Conservation (phyloP, 352 stramenopile species). For the Globisporangium mamillatum region DNA sequence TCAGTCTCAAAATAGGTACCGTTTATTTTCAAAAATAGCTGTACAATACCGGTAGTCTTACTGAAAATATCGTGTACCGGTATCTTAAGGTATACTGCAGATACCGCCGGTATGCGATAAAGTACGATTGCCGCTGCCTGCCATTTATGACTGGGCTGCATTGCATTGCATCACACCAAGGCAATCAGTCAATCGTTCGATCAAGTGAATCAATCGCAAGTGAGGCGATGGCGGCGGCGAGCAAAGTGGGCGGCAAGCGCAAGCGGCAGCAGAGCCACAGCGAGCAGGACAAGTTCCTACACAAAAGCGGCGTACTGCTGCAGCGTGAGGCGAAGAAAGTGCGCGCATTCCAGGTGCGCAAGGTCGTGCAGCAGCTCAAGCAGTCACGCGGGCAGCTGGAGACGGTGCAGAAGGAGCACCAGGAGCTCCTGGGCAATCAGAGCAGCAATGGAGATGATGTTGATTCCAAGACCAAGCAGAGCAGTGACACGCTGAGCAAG, state of each 20-base stretch:
- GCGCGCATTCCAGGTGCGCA: constrained; percentile 58
- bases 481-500: constrained; percentile 26
- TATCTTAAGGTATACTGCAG: background rate
- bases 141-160: background rate
- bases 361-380: constrained; percentile 73
- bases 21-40: background rate
- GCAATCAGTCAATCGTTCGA: background rate
- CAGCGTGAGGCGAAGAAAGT: constrained; percentile 80
- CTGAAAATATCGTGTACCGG: background rate
- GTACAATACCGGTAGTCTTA: background rate
- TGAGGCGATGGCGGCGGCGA: constrained; percentile 4
- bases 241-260: constrained; percentile 37
- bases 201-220: background rate
- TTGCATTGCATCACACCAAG: background rate
- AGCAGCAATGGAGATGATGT: background rate
- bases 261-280: constrained; percentile 46
- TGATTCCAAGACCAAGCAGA: constrained; percentile 4
- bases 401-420: constrained; percentile 1
- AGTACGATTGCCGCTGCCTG: constrained; percentile 6
- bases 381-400: constrained; percentile 12
- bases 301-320: constrained; percentile 69
- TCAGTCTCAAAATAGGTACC: background rate
- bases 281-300: constrained; percentile 61
- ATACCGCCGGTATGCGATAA: background rate
- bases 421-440: background rate